These are phyloP conservation scores for Paraphoma sp. DNA, from an alignment of 2,329 filamentous ascomycete species.

Conservation along the genomic window DNA sequence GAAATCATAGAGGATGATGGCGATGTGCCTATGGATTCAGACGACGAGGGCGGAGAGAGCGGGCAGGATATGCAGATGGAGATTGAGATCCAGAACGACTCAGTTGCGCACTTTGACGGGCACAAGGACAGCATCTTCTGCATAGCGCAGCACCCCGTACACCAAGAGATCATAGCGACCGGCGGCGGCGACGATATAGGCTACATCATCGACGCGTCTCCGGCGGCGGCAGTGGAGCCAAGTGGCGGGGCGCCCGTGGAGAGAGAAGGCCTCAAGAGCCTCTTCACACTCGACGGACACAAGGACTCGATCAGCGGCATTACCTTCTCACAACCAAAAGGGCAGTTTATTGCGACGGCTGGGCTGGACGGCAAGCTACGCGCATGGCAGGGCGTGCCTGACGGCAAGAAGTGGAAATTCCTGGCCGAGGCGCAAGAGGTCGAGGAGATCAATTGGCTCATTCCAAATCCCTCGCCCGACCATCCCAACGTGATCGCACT, in stretches of 20 bases:
- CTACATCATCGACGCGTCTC: slow-evolving; percentile 82
- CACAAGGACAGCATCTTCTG: slow-evolving; percentile 93
- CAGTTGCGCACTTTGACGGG: slow-evolving; percentile 86
- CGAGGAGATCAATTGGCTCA: slow-evolving; percentile 92
- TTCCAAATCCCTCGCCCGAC: slow-evolving; percentile 72
- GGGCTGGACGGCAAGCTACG: slow-evolving; percentile 86
- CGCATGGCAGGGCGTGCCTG: slow-evolving; percentile 65
- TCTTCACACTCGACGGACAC: slow-evolving; percentile 86
- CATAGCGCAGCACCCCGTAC: slow-evolving; percentile 88
- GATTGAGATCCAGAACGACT: slow-evolving; percentile 88
- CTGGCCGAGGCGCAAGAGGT: slow-evolving; percentile 85
- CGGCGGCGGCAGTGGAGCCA: slow-evolving; percentile 69
- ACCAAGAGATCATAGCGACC: slow-evolving; percentile 80
- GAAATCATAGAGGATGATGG: slow-evolving; percentile 75
- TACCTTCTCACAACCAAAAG: slow-evolving; percentile 80
- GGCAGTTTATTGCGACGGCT: slow-evolving; percentile 84
- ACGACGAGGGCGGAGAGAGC: slow-evolving; percentile 63
- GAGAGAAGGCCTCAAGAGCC: slow-evolving; percentile 65
- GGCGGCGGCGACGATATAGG: slow-evolving; percentile 87
- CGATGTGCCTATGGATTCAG: slow-evolving; percentile 81
- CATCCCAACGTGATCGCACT: slow-evolving; percentile 85
- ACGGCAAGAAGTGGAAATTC: slow-evolving; percentile 66
- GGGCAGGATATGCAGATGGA: slow-evolving; percentile 66
- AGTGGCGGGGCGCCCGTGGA: slow-evolving; percentile 58
- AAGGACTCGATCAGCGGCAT: slow-evolving; percentile 89